These are phyloP conservation scores for Cornus kousa DNA, from an alignment of 148 eudicot species.

Conservation along the genomic window DNA sequence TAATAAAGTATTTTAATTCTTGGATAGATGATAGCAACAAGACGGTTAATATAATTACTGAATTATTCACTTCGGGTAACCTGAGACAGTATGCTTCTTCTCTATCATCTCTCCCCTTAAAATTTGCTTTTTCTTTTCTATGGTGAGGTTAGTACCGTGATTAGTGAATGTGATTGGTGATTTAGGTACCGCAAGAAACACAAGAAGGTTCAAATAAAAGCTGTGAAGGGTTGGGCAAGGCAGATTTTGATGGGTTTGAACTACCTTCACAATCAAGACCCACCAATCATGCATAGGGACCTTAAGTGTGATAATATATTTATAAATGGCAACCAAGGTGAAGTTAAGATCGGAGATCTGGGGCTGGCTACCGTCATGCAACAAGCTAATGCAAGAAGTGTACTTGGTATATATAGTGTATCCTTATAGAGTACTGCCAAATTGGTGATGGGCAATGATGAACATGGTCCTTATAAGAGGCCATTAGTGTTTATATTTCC, in stretches of 20 bases:
- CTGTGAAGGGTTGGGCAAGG: slow-evolving; percentile 14
- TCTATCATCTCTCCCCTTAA: too few species aligned
- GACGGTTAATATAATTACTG: slow-evolving; percentile 14
- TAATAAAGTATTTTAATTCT: slow-evolving; percentile 7
- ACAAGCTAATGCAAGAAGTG: slow-evolving; percentile 3
- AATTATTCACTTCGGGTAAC: slow-evolving; percentile 13
- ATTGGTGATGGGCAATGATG: too few species aligned
- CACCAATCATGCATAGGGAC: slow-evolving; percentile 20
- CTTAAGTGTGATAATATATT: slow-evolving; percentile 20
- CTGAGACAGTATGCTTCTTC: slow-evolving; percentile 1
- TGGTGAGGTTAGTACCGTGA: background rate
- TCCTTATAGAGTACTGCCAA: background rate
- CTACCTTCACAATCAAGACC: slow-evolving; percentile 11
- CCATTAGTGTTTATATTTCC: background rate
- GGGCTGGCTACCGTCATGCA: slow-evolving; percentile 7
- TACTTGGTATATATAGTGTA: background rate
- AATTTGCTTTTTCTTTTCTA: background rate
- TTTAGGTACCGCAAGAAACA: slow-evolving; percentile 11
- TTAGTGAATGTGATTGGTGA: background rate
- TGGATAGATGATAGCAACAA: slow-evolving; percentile 11
- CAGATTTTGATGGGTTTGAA: slow-evolving; percentile 12
- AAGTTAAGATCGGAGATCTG: slow-evolving; percentile 18
- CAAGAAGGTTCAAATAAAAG: slow-evolving; percentile 2
- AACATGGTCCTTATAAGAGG: background rate
- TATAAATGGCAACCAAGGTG: slow-evolving; percentile 17